Evolutionary conservation across 1,284 basidiomycete species (phyloP), one percentile per base, ranked within the genome.

Genomic region (Boletus nobilissimus): DNA sequence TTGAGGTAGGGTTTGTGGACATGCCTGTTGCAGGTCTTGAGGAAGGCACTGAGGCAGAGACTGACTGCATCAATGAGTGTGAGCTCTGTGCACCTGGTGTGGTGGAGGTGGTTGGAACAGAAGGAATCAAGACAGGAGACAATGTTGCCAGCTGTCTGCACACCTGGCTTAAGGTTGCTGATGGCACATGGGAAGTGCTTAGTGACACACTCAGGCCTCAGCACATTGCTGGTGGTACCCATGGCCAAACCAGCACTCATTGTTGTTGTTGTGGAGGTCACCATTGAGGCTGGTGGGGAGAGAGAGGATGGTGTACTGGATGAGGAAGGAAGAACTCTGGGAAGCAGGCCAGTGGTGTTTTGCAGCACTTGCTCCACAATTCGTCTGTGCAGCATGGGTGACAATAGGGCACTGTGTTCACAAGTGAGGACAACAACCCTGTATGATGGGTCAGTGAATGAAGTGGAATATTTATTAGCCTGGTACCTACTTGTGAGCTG

Each of bases 121-220:
- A 38, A 32, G 54, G 71, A 43, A 16, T 4, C n/a, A 69, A 29
- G 18, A 24, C 14, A 11, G 57, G 46, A 48, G 22, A 38, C 13
- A 11, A 48, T 3, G 69, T 13, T 46, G 75, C 40, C 24, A 38
- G 2, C 67, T 84, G 83, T 78, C 83, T 77, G 57, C 75, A 81
- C 71, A 80, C 73, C 36, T 72, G 70, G 24, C 63, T 32, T 38
- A 7, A 54, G 16, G 57, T n/a, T 64, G 40, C 40, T 36, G 76
- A 67, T 38, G 80, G 60, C 32, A 66, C 22, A 63, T 67, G 65
- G 24, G 72, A 32, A 34, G 54, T 63, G 46, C 69, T 67, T 48
- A 19, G 73, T 3, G 70, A 73, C 54, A 36, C 43, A 70, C 46
- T 66, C 67, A 72, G 72, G n/a, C n/a, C 22, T 62, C n/a, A 34